Evolutionary conservation across 768 basidiomycete species (phyloP), one percentile per base, ranked within the genome.

Genomic region (Leccinum olivaceopallidum): DNA sequence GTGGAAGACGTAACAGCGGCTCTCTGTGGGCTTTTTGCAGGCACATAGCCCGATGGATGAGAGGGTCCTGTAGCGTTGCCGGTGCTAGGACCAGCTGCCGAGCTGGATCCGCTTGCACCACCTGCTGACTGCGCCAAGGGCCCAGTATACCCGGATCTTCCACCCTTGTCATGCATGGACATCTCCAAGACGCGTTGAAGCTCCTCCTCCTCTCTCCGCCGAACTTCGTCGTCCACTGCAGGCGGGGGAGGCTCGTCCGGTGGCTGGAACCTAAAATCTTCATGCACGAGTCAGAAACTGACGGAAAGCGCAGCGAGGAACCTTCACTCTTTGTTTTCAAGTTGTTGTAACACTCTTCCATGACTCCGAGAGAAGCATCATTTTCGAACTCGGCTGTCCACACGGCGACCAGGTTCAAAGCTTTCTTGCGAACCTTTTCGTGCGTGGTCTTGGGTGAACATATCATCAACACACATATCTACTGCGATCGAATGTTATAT

Each of bases 111-210:
- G 49, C 77, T 72, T 7, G 77, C 75, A 56, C 76, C 76, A 14
- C 69, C 68, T 18, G 73, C 20, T 47, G 44, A 76, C 55, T 67
- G 79, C 26, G 73, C 75, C 1, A 79, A 69, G 65, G 83, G 83
- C 8, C 76, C 71, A 1, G 78, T 63, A 82, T 87, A 87, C 36
- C 81, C 78, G 6, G 70, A 66, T 53, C 92, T 81, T 1, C 94
- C 95, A 12, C 95, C 95, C 63, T 88, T 90, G 71, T 98, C 95
- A 57, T 88, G 86, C 77, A 94, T 88, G n/a, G 90, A 93, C 77
- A 97, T 87, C 69, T 96, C 95, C 28, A 98, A 80, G 0, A 89
- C 96, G 5, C 94, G 86, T 69, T 94, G 92, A 2, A 98, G 85
- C 65, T 98, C 96, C 69, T 96, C 96, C 68, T 98, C 96, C 71